Base-by-base conservation (phyloP, 805 yeast genomes). In the Nakazawaea holstii region DNA sequence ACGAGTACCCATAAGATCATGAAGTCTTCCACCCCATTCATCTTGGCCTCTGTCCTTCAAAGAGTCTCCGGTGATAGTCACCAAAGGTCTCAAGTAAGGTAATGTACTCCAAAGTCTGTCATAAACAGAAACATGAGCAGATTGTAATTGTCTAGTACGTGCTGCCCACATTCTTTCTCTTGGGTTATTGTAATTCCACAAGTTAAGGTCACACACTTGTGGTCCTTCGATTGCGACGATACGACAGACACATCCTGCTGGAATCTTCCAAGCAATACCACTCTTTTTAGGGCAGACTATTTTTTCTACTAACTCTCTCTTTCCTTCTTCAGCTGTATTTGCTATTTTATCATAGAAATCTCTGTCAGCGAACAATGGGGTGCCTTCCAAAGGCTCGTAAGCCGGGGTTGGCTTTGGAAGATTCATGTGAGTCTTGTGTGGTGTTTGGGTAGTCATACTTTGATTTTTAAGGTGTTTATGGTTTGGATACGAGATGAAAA, bases 161-260 rank as follows among this genome's bases (percentile, higher is more conserved):
- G 85, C 74, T 13, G 87, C 87, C 87, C 87, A 82, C 56, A 82
- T 70, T 52, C 82, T 65, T 56, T 82, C 87, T 55, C 84, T 66
- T 26, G 82, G 84, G 56, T 80, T 79, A 52, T 77, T 70, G 42
- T 66, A 66, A 54, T 74, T 76, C 87, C 87, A 82, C 44, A 79
- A 74, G 62, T 82, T 81, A 61, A 81, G 72, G 57, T 82, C 87
- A 56, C 85, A 80, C 15, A 82, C 87, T 59, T 82, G 87, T 1
- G 88, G 84, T 4, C 87, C 87, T 54, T 82, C 80, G 2, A 85
- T 82, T 1, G 85, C 77, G 3, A 79, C 74, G 47, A 82, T 67
- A 35, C 87, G 67, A 50, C 82, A 78, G 29, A 81, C 73, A 29
- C 75, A 69, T 24, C 78, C 80, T 17, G 79, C 79, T 14, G 83